phyloP scores from a whole-genome alignment of 129 eudicot genomes.

The Deinandra increscens region DNA sequence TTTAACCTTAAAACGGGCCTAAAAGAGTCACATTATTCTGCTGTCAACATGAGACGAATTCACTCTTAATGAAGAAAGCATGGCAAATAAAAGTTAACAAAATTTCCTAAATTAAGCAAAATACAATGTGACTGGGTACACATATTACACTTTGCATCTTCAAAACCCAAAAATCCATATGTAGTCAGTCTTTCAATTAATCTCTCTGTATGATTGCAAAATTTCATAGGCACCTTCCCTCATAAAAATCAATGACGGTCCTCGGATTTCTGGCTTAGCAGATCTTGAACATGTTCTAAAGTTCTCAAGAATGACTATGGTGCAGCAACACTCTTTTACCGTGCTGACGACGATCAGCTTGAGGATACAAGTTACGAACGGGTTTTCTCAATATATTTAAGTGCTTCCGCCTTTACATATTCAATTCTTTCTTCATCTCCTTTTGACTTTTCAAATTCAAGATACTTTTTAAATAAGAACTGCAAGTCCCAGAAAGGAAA shows the following conservation, averaged over 20 bases:
- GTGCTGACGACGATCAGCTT: background rate
- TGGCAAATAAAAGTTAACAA: background rate
- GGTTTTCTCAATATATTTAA: conserved; percentile 59
- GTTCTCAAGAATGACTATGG: background rate
- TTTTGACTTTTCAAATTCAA: conserved; percentile 63
- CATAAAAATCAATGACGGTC: background rate
- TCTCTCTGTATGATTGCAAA: conserved; percentile 14
- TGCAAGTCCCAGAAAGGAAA: conserved; percentile 35
- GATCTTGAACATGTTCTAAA: too few species aligned
- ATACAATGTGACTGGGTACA: conserved; percentile 1
- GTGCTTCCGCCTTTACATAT: conserved; percentile 69
- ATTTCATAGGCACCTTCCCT: background rate
- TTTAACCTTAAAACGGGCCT: too few species aligned
- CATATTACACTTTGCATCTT: conserved; percentile 9
- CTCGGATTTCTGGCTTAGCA: background rate
- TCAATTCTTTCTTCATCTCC: conserved; percentile 71
- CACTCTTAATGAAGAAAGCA: background rate
- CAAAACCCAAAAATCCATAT: conserved; percentile 6
- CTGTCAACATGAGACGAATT: too few species aligned
- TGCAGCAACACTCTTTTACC: background rate
- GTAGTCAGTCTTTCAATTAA: background rate
- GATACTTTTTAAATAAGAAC: conserved; percentile 80
- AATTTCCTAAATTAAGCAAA: background rate
- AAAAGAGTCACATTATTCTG: too few species aligned
- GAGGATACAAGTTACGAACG: background rate